phyloP scores from a whole-genome alignment of 805 yeast species.

The Teunomyces pallodes region DNA sequence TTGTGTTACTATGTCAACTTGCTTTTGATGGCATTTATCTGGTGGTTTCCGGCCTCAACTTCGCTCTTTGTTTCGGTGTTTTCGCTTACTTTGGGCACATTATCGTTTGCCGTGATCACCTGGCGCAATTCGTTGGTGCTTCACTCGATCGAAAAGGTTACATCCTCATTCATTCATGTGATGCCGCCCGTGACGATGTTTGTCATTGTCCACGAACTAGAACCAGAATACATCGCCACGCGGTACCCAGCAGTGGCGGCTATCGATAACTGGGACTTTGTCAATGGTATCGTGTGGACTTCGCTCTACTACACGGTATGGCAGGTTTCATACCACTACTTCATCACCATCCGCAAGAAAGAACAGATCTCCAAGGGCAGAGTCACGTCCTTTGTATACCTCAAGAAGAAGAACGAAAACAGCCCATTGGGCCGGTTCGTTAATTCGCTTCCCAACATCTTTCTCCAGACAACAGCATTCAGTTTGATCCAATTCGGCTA shows the following conservation, averaged over 20 bases:
- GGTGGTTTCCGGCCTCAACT: constrained; percentile 77
- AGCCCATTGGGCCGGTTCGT: constrained; percentile 71
- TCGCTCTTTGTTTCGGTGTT: constrained; percentile 79
- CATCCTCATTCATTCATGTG: constrained; percentile 86
- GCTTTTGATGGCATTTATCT: constrained; percentile 65
- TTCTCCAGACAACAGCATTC: constrained; percentile 82
- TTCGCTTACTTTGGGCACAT: constrained; percentile 83
- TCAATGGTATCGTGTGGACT: constrained; percentile 71
- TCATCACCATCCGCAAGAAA: constrained; percentile 77
- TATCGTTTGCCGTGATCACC: constrained; percentile 89
- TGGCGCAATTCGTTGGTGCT: constrained; percentile 94
- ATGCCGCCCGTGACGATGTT: constrained; percentile 88
- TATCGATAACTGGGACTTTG: constrained; percentile 63
- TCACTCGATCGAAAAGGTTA: constrained; percentile 89
- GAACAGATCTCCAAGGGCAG: constrained; percentile 83
- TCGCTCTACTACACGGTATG: constrained; percentile 80
- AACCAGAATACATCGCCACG: constrained; percentile 45
- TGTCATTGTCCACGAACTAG: constrained; percentile 78
- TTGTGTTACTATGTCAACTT: constrained; percentile 88
- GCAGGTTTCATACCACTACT: constrained; percentile 89
- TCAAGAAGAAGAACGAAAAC: constrained; percentile 68
- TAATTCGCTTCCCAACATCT: constrained; percentile 74
- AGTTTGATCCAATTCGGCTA: constrained; percentile 83
- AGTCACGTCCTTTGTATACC: constrained; percentile 82
- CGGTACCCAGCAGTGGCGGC: constrained; percentile 82